Evolutionary conservation across 306 rosid genomes (phyloP).

Genomic region (Lathyrus sativus): DNA sequence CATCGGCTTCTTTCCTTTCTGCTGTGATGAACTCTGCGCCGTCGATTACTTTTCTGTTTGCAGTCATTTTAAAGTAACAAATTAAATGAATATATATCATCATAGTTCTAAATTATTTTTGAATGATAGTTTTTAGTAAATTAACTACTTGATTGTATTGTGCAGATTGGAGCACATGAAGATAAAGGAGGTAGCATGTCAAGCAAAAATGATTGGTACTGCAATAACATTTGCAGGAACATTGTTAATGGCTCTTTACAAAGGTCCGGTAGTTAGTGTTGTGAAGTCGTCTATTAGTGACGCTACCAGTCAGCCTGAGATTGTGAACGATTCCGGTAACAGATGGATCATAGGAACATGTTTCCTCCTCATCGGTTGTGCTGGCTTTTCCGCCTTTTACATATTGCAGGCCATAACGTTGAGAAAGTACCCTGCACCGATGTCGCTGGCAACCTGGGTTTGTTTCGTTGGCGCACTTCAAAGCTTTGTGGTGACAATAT

Average conservation of each 20-base stretch:
- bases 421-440: slow-evolving; percentile 66
- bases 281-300: slow-evolving; percentile 15
- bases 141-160: neutral
- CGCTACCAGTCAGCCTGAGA: slow-evolving; percentile 26
- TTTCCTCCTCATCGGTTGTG: slow-evolving; percentile 66
- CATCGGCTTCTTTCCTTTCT: slow-evolving; percentile 49
- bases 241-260: slow-evolving; percentile 75
- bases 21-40: slow-evolving; percentile 56
- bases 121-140: neutral
- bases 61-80: slow-evolving; percentile 44
- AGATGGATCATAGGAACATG: slow-evolving; percentile 58
- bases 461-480: slow-evolving; percentile 69
- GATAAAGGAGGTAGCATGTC: slow-evolving; percentile 59
- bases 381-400: slow-evolving; percentile 68
- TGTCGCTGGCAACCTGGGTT: slow-evolving; percentile 71
- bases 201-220: slow-evolving; percentile 78
- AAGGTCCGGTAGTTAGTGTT: slow-evolving; percentile 59
- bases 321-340: slow-evolving; percentile 27
- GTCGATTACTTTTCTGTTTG: slow-evolving; percentile 49
- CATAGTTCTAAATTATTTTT: neutral
- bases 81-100: neutral
- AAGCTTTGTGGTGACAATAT: slow-evolving; percentile 52
- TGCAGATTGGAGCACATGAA: slow-evolving; percentile 66
- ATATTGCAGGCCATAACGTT: slow-evolving; percentile 68
- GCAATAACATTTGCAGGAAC: slow-evolving; percentile 72